Conservation (phyloP, 495 filamentous ascomycete species). For the Xylaria acuta region DNA sequence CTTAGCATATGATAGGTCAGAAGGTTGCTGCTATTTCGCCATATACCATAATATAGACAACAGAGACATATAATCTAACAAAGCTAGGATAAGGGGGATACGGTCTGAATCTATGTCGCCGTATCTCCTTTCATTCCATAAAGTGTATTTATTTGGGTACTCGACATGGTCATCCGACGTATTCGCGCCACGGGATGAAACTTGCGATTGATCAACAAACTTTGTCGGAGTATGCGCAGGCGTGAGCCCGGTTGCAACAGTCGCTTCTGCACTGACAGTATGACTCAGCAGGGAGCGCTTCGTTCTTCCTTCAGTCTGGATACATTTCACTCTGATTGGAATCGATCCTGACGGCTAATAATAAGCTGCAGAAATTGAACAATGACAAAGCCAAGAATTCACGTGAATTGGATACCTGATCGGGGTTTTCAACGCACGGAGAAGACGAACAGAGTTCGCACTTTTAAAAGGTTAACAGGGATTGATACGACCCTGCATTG, state of each 20-base stretch:
- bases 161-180: neutral
- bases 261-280: neutral
- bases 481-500: neutral
- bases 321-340: neutral
- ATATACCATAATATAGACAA: neutral
- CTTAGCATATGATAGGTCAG: neutral
- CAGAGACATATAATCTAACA: neutral
- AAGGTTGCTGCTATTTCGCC: neutral
- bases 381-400: neutral
- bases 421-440: neutral
- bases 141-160: neutral
- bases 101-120: neutral
- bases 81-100: neutral
- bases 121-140: neutral
- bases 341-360: neutral
- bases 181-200: neutral
- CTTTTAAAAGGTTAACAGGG: neutral
- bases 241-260: neutral
- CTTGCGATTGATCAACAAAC: conserved; percentile 13
- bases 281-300: conserved; percentile 9
- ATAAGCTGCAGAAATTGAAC: neutral
- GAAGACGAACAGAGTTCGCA: neutral
- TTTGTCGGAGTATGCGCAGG: neutral
- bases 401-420: neutral
- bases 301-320: neutral